phyloP scores from a whole-genome alignment of 768 basidiomycete species.

The Pleurotus sapidus region DNA sequence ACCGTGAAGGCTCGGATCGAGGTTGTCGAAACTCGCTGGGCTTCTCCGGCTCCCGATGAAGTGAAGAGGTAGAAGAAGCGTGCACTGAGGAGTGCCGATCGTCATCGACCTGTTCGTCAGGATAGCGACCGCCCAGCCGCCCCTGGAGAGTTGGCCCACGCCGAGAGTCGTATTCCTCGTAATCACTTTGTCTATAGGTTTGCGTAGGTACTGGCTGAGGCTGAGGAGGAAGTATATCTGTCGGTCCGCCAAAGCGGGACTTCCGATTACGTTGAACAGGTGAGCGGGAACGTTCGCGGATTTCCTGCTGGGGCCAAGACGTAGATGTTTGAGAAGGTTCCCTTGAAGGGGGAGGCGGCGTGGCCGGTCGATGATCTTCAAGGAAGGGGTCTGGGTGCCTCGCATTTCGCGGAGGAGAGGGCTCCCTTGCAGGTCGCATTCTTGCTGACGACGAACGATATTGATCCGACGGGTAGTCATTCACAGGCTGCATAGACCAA shows the following conservation, averaged over 20 bases:
- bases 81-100: neutral
- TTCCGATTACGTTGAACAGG: conserved; percentile 3
- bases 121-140: neutral
- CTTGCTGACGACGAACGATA: conserved; percentile 9
- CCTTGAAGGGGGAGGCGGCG: conserved; percentile 25
- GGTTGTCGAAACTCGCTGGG: neutral
- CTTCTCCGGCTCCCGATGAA: neutral
- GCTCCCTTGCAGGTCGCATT: conserved; percentile 20
- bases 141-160: neutral
- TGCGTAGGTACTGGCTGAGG: neutral
- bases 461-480: neutral
- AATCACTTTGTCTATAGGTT: neutral
- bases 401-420: conserved; percentile 14
- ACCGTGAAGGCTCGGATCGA: neutral
- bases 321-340: conserved; percentile 24
- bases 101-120: neutral
- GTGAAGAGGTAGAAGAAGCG: neutral
- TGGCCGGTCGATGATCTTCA: conserved; percentile 14
- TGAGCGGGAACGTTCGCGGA: conserved; percentile 12
- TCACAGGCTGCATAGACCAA: neutral
- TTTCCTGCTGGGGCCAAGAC: conserved; percentile 13
- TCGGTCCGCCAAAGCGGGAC: neutral
- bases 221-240: neutral
- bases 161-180: neutral
- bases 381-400: neutral